Percentiles rank a stretch among this genome's conserved stretches.
These are phyloP conservation scores for Colletotrichum higginsianum DNA, from an alignment of 2,329 filamentous ascomycete species.

Conservation along the genomic window DNA sequence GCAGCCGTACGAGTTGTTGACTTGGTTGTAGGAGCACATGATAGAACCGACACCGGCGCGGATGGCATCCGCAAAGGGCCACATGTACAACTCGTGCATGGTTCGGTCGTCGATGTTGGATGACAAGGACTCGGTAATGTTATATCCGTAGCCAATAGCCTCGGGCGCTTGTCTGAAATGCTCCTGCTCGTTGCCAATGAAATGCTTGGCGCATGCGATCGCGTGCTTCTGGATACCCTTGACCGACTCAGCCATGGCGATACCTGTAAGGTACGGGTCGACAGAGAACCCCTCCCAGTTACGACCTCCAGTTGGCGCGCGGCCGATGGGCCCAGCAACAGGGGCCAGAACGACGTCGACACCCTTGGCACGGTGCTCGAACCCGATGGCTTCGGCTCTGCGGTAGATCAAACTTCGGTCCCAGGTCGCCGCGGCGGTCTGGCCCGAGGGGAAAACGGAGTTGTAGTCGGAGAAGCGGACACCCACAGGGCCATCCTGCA, in stretches of 20 bases:
- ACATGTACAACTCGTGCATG: constrained; percentile 82
- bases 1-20: constrained; percentile 86
- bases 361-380: constrained; percentile 82
- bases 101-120: constrained; percentile 80
- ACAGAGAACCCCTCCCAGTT: constrained; percentile 80
- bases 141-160: constrained; percentile 67
- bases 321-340: constrained; percentile 63
- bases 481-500: constrained; percentile 89
- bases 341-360: constrained; percentile 78
- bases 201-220: constrained; percentile 88
- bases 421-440: constrained; percentile 88
- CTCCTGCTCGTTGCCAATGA: constrained; percentile 82
- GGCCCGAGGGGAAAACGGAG: constrained; percentile 84
- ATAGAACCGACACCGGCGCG: constrained; percentile 75
- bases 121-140: constrained; percentile 73
- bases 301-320: constrained; percentile 62
- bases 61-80: constrained; percentile 84
- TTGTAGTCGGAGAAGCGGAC: constrained; percentile 84
- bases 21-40: constrained; percentile 81
- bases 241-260: constrained; percentile 80
- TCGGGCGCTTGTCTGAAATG: constrained; percentile 78
- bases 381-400: constrained; percentile 63
- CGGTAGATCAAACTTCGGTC: constrained; percentile 77
- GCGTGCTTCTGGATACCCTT: constrained; percentile 88
- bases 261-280: constrained; percentile 82